These are phyloP conservation scores for Fusarium coffeatum DNA, from an alignment of 2,329 filamentous ascomycete species.

Conservation along the genomic window DNA sequence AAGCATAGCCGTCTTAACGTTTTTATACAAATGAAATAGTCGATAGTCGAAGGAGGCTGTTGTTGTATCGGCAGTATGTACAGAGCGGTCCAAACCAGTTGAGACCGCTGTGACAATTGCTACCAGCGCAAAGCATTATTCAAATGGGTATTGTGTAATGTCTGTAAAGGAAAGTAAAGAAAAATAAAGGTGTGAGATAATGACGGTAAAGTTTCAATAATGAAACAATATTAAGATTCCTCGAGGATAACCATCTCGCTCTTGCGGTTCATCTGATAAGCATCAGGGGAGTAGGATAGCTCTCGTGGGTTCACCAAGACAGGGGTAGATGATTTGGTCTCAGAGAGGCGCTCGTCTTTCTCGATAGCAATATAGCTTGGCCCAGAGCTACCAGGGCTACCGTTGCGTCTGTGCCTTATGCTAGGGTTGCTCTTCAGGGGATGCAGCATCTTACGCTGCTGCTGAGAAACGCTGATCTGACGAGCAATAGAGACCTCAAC, in stretches of 20 bases:
- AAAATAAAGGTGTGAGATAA: background rate
- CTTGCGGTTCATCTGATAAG: conserved; percentile 64
- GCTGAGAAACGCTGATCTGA: conserved; percentile 73
- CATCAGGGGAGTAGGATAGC: conserved; percentile 47
- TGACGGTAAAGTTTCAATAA: background rate
- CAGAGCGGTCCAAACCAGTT: conserved; percentile 32
- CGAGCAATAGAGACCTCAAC: conserved; percentile 75
- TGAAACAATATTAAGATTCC: conserved; percentile 37
- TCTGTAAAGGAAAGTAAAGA: conserved; percentile 6
- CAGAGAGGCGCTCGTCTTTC: conserved; percentile 48
- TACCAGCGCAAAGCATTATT: conserved; percentile 32
- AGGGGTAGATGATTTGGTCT: conserved; percentile 59
- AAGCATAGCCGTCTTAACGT: conserved; percentile 29
- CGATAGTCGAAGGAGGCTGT: conserved; percentile 6
- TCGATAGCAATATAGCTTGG: conserved; percentile 40
- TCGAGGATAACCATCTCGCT: conserved; percentile 62
- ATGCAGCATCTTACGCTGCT: conserved; percentile 70
- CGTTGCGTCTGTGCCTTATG: conserved; percentile 37
- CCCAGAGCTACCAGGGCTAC: conserved; percentile 22
- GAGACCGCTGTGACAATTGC: conserved; percentile 21
- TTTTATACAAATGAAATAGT: conserved; percentile 34
- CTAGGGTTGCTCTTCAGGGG: conserved; percentile 58
- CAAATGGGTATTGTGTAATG: conserved; percentile 19
- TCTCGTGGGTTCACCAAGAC: conserved; percentile 56
- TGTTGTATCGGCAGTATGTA: conserved; percentile 23